These are phyloP conservation scores for Cercospora janseana DNA, from an alignment of 2,329 filamentous ascomycete species.

Conservation along the genomic window DNA sequence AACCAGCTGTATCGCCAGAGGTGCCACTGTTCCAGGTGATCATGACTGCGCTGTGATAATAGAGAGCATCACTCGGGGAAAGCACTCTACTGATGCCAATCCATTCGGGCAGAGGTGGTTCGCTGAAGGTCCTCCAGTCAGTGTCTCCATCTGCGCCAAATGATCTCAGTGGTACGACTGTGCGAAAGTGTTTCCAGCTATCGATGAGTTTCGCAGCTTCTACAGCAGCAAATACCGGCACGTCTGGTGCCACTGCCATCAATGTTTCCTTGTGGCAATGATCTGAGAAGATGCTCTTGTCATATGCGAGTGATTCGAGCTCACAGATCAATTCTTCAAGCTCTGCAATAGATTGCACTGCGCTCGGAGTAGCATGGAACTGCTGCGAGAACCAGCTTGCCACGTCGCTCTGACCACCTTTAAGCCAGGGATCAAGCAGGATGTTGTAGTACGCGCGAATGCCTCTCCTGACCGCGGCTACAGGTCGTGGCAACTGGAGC, in stretches of 20 bases:
- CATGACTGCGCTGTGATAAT: conserved; percentile 62
- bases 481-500: conserved; percentile 60
- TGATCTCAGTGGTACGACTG: conserved; percentile 51
- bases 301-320: conserved; percentile 47
- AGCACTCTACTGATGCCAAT: conserved; percentile 60
- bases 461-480: conserved; percentile 42
- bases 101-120: conserved; percentile 56
- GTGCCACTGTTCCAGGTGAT: conserved; percentile 51
- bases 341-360: conserved; percentile 55
- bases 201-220: conserved; percentile 57
- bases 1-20: conserved; percentile 14
- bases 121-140: conserved; percentile 49
- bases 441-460: conserved; percentile 60
- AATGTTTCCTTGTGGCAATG: conserved; percentile 65
- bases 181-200: conserved; percentile 60
- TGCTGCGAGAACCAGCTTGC: conserved; percentile 65
- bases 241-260: conserved; percentile 51
- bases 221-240: conserved; percentile 60
- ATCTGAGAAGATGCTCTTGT: conserved; percentile 42
- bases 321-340: conserved; percentile 54
- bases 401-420: conserved; percentile 62
- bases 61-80: conserved; percentile 54
- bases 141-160: conserved; percentile 41
- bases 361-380: conserved; percentile 58
- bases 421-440: conserved; percentile 65